Evolutionary conservation across 2,329 filamentous ascomycete genomes (phyloP), one percentile per base, ranked within the genome.

Genomic region (Pseudocercospora cruenta): DNA sequence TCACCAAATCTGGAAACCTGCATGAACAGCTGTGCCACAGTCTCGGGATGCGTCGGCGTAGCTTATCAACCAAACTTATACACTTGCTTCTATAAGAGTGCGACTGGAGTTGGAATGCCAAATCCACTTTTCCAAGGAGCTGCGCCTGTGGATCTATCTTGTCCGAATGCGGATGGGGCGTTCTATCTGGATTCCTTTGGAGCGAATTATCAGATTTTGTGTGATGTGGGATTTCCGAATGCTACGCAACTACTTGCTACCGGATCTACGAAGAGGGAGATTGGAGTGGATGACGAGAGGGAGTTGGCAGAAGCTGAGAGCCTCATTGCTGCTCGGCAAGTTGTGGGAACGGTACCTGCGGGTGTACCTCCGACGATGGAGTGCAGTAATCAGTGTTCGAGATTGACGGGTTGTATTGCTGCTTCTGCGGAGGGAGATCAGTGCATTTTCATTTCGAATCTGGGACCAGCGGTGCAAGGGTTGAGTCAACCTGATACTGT

Each of bases 181-280:
- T 57, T 60, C 5, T 72, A 72, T 54, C 58, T 73, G 16, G 74
- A 76, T 65, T 57, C 62, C 24, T 63, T 60, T 2, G 74, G 73
- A 22, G 65, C 65, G 9, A 65, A 68, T 8, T 76, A 76, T 62
- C 66, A 75, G 55, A 70, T 75, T 6, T 60, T 71, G 24, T 76
- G 74, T 60, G 69, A 74, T 43, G 64, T 68, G 7, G 70, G 64
- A 8, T 74, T 71, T 31, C 73, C 70, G 19, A 57, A 58, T 10
- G 62, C 66, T 1, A 24, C 45, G 47, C 62, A 64, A 24, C 61
- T 69, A 14, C 63, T 55, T 10, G 36, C 8, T 61, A 64, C 31
- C 1, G 14, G 2, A 14, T 4, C 36, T 14, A 19, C 2, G 5
- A n/a, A 9, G 16, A n/a, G 39, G 12, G n/a, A n/a, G n/a, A n/a